Base-by-base conservation (phyloP, 352 stramenopile genomes). In the Phytophthora nicotianae region DNA sequence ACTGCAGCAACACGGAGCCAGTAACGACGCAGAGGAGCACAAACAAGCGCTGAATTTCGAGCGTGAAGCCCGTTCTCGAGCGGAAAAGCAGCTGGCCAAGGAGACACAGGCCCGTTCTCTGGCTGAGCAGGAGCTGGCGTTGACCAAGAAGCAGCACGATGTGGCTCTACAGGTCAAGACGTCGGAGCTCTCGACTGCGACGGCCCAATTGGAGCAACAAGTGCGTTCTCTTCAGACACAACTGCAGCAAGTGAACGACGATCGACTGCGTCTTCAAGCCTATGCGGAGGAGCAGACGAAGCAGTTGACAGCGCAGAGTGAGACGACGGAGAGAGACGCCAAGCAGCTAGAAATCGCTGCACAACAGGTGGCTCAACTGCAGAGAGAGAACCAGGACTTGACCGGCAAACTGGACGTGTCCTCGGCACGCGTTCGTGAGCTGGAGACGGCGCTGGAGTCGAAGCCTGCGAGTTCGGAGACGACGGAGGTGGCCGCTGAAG, bases 91-190 rank as follows among this genome's bases (percentile, higher is more conserved):
- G 17, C 61, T 93, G 11, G 64, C 74, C 16, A 86, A 84, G 23
- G 82, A 90, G 49, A 80, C 70, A 3, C 77, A 88, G 41, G 77
- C 75, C 17, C 70, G 75, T 4, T 75, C 70, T n/a, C 58, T 93
- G 6, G 68, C 76, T 0, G 80, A 90, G 48, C 84, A 93, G 54
- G 84, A 93, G 52, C 50, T 93, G n/a, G 68, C 62, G 9, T 65
- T 93, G 0, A 73, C 74, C n/a, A 90, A 90, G 65, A 88, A 91
- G 56, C 80, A 93, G 33, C 69, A 85, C 16, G 81, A 86, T 5
- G 79, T 91, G 40, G 63, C 78, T 38, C 58, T 80, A 32, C 83
- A 88, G 52, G 74, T 90, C 5, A 81, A 85, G 21, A 68, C 86
- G 14, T 84, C 82, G 8, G 81, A 91, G 40, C 24, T 83, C 20